Percentiles rank a stretch among this genome's conserved stretches.
Conservation (phyloP, 176 grass and related monocot genomes). For the Bromus sterilis region DNA sequence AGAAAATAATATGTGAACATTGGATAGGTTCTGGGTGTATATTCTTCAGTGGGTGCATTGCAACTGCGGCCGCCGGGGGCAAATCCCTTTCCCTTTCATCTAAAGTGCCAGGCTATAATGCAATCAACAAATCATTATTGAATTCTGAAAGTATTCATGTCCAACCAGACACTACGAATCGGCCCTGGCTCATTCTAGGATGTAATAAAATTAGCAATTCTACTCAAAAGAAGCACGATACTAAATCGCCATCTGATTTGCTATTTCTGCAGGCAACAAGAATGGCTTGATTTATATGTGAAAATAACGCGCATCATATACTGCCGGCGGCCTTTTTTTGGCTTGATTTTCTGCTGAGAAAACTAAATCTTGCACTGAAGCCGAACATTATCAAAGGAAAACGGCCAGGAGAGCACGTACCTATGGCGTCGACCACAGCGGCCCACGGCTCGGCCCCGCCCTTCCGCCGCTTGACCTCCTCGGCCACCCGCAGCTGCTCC, state of each 20-base stretch:
- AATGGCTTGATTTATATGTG: not conserved
- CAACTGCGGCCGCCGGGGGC: not conserved
- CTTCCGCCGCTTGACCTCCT: constrained; percentile 5
- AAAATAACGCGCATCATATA: not conserved
- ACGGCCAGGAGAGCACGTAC: not conserved
- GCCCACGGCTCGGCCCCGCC: not conserved
- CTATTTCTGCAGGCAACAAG: not conserved
- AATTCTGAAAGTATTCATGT: not conserved
- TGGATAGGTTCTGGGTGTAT: not conserved
- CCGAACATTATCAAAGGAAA: not conserved
- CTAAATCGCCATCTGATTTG: not conserved
- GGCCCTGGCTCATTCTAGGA: not conserved
- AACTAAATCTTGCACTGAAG: not conserved
- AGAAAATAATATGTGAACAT: not conserved
- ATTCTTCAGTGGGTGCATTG: not conserved
- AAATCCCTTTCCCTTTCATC: not conserved
- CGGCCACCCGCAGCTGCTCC: no score
- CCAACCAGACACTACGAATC: not conserved
- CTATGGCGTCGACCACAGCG: constrained; percentile 56
- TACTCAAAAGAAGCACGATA: not conserved
- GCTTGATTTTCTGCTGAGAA: no score
- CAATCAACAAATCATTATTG: not conserved
- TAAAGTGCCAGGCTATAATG: not conserved
- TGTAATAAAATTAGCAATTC: not conserved
- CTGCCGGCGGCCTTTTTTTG: not conserved